phyloP scores from a whole-genome alignment of 177 flowering plant genomes.

The Telopea speciosissima region DNA sequence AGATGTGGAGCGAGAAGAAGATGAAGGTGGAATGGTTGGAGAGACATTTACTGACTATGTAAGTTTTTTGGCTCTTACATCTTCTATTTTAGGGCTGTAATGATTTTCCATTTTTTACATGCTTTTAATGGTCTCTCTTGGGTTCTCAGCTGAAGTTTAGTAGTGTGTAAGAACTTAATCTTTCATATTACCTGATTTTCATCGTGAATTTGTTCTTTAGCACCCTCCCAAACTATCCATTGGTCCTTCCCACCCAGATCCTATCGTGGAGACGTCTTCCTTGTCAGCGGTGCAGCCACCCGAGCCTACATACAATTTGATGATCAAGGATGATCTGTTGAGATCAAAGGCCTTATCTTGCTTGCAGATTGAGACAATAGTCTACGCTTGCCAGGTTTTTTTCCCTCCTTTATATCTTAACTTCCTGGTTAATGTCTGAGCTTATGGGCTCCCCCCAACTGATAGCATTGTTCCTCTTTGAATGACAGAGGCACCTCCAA shows the following conservation, averaged over 20 bases:
- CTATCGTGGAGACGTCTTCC: slow-evolving; percentile 91
- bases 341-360: slow-evolving; percentile 69
- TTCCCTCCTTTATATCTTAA: slow-evolving; percentile 4
- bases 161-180: background rate
- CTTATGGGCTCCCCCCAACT: background rate
- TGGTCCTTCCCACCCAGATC: slow-evolving; percentile 97
- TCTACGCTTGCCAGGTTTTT: slow-evolving; percentile 89
- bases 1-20: slow-evolving; percentile 95
- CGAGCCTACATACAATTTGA: slow-evolving; percentile 78
- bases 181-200: slow-evolving; percentile 4
- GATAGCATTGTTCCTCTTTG: slow-evolving; percentile 9
- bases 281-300: slow-evolving; percentile 98
- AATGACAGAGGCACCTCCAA: slow-evolving; percentile 74
- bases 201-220: slow-evolving; percentile 33
- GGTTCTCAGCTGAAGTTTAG: slow-evolving; percentile 6
- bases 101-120: background rate
- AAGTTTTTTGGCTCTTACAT: slow-evolving; percentile 21
- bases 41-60: slow-evolving; percentile 98
- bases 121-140: background rate
- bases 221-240: slow-evolving; percentile 85
- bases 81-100: background rate
- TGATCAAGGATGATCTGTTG: slow-evolving; percentile 61
- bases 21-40: slow-evolving; percentile 84
- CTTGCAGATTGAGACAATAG: slow-evolving; percentile 94
- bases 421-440: background rate